Evolutionary conservation across 495 filamentous ascomycete genomes (phyloP).

Genomic region (Aspergillus steynii): DNA sequence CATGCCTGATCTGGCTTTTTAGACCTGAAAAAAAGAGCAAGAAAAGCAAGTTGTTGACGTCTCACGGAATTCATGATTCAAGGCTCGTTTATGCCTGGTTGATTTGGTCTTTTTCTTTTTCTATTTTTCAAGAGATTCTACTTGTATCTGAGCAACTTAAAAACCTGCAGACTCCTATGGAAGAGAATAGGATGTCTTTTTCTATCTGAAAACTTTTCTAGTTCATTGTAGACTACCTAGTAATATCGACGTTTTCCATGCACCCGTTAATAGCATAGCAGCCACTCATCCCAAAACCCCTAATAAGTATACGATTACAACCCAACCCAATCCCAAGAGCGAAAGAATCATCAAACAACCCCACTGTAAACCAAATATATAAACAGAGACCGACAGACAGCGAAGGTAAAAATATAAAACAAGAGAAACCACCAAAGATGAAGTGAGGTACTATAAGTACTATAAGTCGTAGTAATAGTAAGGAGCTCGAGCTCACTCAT

Average conservation of each 20-base stretch:
- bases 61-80: no score
- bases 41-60: no score
- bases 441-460: constrained; percentile 16
- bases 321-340: background rate
- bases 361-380: background rate
- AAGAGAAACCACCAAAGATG: constrained; percentile 11
- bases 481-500: constrained; percentile 53
- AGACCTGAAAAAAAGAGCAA: background rate
- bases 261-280: background rate
- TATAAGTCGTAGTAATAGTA: constrained; percentile 10
- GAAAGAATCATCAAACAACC: background rate
- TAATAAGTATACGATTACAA: background rate
- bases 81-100: no score
- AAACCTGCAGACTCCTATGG: background rate
- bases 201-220: background rate
- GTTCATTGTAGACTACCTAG: background rate
- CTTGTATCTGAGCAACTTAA: background rate
- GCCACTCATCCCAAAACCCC: background rate
- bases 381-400: background rate
- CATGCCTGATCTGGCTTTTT: background rate
- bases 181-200: background rate
- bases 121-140: background rate
- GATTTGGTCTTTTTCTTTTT: no score
- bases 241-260: background rate
- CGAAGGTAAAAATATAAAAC: constrained; percentile 1